Conservation (phyloP, 108 stramenopile genomes). For the Cafeteria roenbergensis region DNA sequence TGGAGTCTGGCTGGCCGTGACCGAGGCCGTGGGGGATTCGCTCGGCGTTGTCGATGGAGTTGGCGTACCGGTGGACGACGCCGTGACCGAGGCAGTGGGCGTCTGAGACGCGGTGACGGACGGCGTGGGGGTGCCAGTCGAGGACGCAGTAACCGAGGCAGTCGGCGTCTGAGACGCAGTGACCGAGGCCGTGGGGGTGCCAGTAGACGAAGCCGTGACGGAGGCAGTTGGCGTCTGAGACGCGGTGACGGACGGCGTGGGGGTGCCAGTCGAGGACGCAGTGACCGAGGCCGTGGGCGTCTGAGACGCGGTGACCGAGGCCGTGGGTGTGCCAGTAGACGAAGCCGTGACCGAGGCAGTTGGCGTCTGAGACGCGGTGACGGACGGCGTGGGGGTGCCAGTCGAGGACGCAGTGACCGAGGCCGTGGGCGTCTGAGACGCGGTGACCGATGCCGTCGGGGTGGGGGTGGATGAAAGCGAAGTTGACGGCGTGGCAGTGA, state of each 20-base stretch:
- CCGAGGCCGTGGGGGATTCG: neutral
- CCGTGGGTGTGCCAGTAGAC: neutral
- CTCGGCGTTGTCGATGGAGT: neutral
- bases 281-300: neutral
- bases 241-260: neutral
- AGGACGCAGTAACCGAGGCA: neutral
- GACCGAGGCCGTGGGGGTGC: neutral
- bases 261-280: neutral
- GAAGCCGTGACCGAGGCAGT: neutral
- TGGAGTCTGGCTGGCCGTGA: neutral
- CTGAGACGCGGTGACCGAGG: neutral
- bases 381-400: neutral
- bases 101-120: neutral
- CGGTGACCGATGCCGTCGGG: neutral
- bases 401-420: neutral
- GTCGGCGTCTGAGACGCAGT: no score
- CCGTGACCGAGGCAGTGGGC: neutral
- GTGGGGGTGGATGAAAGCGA: neutral
- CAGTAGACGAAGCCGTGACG: neutral
- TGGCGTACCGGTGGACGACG: neutral
- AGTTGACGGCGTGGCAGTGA: neutral
- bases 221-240: neutral
- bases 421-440: neutral
- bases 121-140: neutral
- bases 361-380: neutral